Conservation (phyloP, 805 yeast species). For the Zygotorulaspora danielsina region DNA sequence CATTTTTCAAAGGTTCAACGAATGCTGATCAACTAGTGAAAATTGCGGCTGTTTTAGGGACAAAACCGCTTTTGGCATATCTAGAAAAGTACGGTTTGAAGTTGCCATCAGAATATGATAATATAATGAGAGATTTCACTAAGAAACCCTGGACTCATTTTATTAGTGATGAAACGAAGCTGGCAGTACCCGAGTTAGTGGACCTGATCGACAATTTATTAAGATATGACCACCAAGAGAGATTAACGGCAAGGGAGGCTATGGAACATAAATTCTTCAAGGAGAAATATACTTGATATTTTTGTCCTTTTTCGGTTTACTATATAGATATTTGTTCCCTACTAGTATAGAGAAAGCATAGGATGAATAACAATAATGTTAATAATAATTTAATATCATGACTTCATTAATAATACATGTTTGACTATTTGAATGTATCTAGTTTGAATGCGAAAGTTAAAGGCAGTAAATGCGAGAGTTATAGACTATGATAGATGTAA, state of each 20-base stretch:
- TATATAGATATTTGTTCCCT: constrained; percentile 1
- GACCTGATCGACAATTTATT: constrained; percentile 71
- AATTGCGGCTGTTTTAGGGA: constrained; percentile 83
- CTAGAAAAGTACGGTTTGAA: constrained; percentile 63
- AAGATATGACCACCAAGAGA: constrained; percentile 80
- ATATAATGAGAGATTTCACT: constrained; percentile 58
- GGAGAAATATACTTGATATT: constrained; percentile 14
- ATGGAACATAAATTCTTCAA: constrained; percentile 71
- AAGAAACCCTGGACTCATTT: constrained; percentile 66
- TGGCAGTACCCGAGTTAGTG: constrained; percentile 52
- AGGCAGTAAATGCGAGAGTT: no score
- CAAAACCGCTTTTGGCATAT: constrained; percentile 66
- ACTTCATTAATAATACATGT: constrained; percentile 4
- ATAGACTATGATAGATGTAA: neutral
- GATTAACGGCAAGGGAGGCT: constrained; percentile 86
- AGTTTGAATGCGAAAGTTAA: neutral
- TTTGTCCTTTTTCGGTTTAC: constrained; percentile 2
- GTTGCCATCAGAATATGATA: constrained; percentile 76
- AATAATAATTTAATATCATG: constrained; percentile 1
- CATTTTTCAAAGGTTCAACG: constrained; percentile 87
- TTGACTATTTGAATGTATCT: neutral
- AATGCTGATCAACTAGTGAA: constrained; percentile 90
- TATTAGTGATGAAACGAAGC: constrained; percentile 49
- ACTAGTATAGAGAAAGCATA: neutral
- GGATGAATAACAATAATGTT: neutral